Evolutionary conservation across 768 basidiomycete species (phyloP), one percentile per base, ranked within the genome.

Genomic region (Kockovaella imperatae): DNA sequence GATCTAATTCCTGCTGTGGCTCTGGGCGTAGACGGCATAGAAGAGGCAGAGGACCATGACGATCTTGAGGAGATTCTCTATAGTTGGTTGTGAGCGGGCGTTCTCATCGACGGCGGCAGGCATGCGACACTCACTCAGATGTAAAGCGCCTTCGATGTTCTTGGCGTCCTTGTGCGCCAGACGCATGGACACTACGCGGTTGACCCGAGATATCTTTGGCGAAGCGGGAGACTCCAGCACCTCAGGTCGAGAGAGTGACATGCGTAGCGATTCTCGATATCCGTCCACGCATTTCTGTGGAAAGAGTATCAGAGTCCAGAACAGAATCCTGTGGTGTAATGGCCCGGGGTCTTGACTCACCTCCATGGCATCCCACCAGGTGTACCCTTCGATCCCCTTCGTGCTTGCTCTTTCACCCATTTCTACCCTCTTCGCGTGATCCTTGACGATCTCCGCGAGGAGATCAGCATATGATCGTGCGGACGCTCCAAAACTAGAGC

Each of bases 301-400:
- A 5, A 20, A 35, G 23, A 40, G 41, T 17, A 15, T 20, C 30
- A 35, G 38, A 20, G 7, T 5, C n/a, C 3, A 26, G 17, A 29
- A 49, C 6, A 29, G 17, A 14, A 26, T 24, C 34, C 14, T 26
- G 15, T n/a, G 29, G 15, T 43, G 3, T 35, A 41, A 8, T 43
- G 20, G 38, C 6, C 7, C 1, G 21, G 14, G n/a, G 14, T 8
- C 4, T 30, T 5, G 18, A 58, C 62, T 42, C 43, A 72, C 68
- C 57, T 72, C 71, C 66, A 69, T 69, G 0, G 68, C 68, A 52
- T 63, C 68, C 65, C 68, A 67, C 71, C 71, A 72, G 4, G 69
- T 72, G 26, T 58, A 64, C 20, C 70, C 68, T 39, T 59, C 50
- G 21, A 69, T 65, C 1, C 66, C 67, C 42, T 61, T 53, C 7